Base-by-base conservation (phyloP, 129 eudicot species). In the Ambrosia artemisiifolia region DNA sequence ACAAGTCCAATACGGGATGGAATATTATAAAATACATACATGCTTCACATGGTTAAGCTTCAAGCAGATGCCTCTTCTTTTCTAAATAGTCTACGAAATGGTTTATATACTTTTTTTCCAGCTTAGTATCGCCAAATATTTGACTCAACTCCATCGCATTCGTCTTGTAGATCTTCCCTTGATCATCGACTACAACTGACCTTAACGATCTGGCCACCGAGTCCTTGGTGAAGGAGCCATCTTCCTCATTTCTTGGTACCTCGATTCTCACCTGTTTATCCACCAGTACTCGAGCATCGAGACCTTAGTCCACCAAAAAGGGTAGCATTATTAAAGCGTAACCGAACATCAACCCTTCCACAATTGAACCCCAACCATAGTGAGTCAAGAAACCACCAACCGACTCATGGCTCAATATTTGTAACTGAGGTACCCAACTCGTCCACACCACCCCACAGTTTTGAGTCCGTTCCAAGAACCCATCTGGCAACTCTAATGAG, bases 311-410 rank as follows among this genome's bases (percentile, higher is more conserved):
- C 10, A 78, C 74, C 75, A 78, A 38, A 65, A 88, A 80, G 0
- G 87, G 91, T 63, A 88, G 71, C 86, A 80, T 73, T 5, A 82
- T 65, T 3, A 87, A 38, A 13, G 94, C 85, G 17, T n/a, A 79
- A 9, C 95, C 88, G 24, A 70, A 57, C 49, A 7, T 66, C 0
- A 85, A 68, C 24, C 87, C 95, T 63, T 88, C 88, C 47, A 80
- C 79, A 28, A 80, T 59, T 0, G 88, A 88, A 14, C 86, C 51
- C 90, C 86, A 85, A 3, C 95, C 95, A 46, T 86, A 80, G 14
- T 88, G 95, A 55, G 86, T 83, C 86, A 88, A 65, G 78, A 88
- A 88, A 0, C 83, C 84, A 9, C 88, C 90, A 10, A 85, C 71
- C 5, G 88, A 88, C 14, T 54, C 85, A 71, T 88, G 90, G 53